phyloP scores from a whole-genome alignment of 1,284 basidiomycete genomes.

The Trametes pubescens region DNA sequence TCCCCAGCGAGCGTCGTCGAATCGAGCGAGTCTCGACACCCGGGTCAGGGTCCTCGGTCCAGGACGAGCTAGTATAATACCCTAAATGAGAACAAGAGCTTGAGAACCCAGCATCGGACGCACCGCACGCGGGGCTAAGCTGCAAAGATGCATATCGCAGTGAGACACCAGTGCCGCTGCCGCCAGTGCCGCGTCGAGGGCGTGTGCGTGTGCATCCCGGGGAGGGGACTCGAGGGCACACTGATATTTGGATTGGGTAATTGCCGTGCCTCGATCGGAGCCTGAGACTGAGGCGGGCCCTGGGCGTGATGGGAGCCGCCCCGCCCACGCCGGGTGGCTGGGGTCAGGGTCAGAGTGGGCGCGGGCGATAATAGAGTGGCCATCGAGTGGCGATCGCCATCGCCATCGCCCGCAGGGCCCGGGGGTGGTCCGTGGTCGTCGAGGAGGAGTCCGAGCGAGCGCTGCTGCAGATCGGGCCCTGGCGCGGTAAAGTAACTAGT shows the following conservation, averaged over 20 bases:
- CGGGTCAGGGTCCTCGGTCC: too few relatives aligned
- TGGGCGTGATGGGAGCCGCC: neutral
- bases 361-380: constrained; percentile 15
- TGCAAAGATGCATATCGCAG: neutral
- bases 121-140: neutral
- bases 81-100: neutral
- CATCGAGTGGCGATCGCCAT: too few relatives aligned
- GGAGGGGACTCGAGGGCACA: too few relatives aligned
- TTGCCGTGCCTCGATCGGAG: constrained; percentile 11
- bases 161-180: neutral
- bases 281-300: too few relatives aligned
- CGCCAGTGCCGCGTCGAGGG: neutral
- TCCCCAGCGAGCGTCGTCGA: too few relatives aligned
- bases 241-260: constrained; percentile 7
- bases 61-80: too few relatives aligned
- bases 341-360: neutral
- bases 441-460: neutral
- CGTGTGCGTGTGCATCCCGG: neutral
- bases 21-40: too few relatives aligned
- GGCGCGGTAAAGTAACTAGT: too few relatives aligned
- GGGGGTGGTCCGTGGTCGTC: neutral
- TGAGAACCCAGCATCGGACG: too few relatives aligned
- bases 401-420: constrained; percentile 22
- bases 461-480: neutral
- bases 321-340: neutral